These are phyloP conservation scores for Ophiostoma triangulosporum DNA, from an alignment of 2,329 filamentous ascomycete species.

Conservation along the genomic window DNA sequence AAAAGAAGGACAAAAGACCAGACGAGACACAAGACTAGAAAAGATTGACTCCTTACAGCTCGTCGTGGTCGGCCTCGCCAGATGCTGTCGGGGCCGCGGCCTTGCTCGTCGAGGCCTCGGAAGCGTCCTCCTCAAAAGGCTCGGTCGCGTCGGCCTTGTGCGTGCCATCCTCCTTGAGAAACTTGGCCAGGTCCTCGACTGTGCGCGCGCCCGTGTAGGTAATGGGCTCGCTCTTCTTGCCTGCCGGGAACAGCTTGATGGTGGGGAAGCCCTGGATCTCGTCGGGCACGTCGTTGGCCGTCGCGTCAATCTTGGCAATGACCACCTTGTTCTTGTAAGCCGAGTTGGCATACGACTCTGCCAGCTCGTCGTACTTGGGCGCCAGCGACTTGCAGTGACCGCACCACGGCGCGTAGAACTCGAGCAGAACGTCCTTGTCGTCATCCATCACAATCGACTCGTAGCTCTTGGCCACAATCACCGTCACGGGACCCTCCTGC, in stretches of 20 bases:
- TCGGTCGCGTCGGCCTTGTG: conserved; percentile 56
- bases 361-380: conserved; percentile 92
- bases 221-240: conserved; percentile 69
- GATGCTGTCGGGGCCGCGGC: conserved; percentile 22
- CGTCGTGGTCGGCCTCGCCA: conserved; percentile 46
- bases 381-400: conserved; percentile 98
- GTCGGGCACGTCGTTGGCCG: conserved; percentile 89
- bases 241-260: conserved; percentile 94
- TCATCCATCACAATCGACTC: conserved; percentile 82
- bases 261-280: conserved; percentile 97
- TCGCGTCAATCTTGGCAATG: conserved; percentile 96
- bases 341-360: conserved; percentile 58
- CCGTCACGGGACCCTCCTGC: conserved; percentile 75
- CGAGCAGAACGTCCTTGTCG: conserved; percentile 89
- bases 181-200: conserved; percentile 79
- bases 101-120: conserved; percentile 29
- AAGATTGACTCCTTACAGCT: conserved; percentile 43
- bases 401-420: conserved; percentile 99
- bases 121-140: conserved; percentile 28
- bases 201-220: conserved; percentile 83
- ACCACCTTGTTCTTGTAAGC: conserved; percentile 73
- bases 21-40: neutral
- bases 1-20: neutral
- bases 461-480: conserved; percentile 91
- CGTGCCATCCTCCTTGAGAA: conserved; percentile 92